phyloP scores from a whole-genome alignment of 2,329 filamentous ascomycete genomes.

The Cladophialophora psammophila region DNA sequence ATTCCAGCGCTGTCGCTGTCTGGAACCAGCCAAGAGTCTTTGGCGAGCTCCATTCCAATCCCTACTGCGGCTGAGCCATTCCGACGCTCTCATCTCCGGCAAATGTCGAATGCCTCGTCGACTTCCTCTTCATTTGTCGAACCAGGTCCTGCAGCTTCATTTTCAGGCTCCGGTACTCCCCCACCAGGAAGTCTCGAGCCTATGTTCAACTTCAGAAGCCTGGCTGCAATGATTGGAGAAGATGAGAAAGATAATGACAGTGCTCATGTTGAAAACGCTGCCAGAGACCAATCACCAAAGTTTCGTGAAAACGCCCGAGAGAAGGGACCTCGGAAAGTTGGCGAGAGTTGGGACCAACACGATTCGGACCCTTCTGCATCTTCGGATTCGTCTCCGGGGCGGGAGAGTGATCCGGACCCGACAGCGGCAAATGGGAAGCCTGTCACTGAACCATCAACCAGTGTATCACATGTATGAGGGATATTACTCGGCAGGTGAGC shows the following conservation, averaged over 20 bases:
- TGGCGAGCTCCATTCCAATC: conserved; percentile 38
- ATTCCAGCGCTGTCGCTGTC: conserved; percentile 35
- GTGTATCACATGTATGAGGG: conserved; percentile 28
- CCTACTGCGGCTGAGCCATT: conserved; percentile 58
- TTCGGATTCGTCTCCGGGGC: conserved; percentile 22
- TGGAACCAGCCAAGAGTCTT: conserved; percentile 40
- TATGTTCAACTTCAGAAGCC: conserved; percentile 89
- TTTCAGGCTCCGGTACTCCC: conserved; percentile 49
- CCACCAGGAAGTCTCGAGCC: conserved; percentile 66
- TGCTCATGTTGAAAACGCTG: conserved; percentile 48
- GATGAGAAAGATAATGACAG: conserved; percentile 59
- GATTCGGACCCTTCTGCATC: conserved; percentile 16
- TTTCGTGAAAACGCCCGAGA: conserved; percentile 11
- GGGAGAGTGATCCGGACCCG: conserved; percentile 11
- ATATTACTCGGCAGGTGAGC: background rate
- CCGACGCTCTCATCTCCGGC: conserved; percentile 75
- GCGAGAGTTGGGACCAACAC: conserved; percentile 15
- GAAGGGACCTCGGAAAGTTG: conserved; percentile 4
- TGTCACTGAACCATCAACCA: conserved; percentile 20
- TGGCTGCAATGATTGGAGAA: conserved; percentile 82
- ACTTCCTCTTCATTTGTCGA: conserved; percentile 78
- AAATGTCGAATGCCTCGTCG: conserved; percentile 87
- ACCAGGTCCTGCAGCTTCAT: conserved; percentile 59
- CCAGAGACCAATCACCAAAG: conserved; percentile 22
- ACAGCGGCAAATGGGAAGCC: conserved; percentile 17